phyloP scores from a whole-genome alignment of 331 rosid genomes.

The Arachis monticola region DNA sequence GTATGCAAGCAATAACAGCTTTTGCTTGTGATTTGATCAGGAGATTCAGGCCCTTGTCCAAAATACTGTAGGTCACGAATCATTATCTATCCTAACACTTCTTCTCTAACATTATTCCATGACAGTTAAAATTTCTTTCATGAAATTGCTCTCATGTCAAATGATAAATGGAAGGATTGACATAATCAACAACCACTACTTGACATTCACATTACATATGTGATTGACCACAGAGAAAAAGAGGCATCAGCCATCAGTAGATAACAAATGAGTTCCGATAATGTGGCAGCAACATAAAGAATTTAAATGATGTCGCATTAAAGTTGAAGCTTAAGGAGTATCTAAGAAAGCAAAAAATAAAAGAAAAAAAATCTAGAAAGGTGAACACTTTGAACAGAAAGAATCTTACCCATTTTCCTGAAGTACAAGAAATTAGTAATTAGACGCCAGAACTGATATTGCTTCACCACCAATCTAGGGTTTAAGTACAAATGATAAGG shows the following conservation, averaged over 20 bases:
- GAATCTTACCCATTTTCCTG: constrained; percentile 81
- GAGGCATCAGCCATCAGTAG: neutral
- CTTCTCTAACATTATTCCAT: neutral
- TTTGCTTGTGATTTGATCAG: constrained; percentile 7
- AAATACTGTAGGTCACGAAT: constrained; percentile 9
- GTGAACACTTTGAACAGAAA: neutral
- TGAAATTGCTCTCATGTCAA: neutral
- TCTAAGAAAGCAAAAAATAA: neutral
- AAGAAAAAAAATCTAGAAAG: neutral
- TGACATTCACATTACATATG: neutral
- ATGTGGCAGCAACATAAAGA: neutral
- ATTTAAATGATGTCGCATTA: neutral
- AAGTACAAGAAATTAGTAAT: constrained; percentile 90
- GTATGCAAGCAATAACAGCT: neutral
- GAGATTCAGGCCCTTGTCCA: neutral
- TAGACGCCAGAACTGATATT: constrained; percentile 94
- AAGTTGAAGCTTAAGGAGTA: constrained; percentile 2
- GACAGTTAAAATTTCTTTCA: neutral
- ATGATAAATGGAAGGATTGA: neutral
- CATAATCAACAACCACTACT: neutral
- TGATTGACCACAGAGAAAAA: neutral
- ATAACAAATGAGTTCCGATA: neutral
- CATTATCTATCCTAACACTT: neutral
- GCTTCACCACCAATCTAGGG: constrained; percentile 84
- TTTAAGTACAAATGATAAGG: constrained; percentile 88